A percentile compares a stretch with the other conserved stretches of the same genome.
Evolutionary conservation across 2,329 filamentous ascomycete species (phyloP).

Genomic region (Chaetothyriales sp.): DNA sequence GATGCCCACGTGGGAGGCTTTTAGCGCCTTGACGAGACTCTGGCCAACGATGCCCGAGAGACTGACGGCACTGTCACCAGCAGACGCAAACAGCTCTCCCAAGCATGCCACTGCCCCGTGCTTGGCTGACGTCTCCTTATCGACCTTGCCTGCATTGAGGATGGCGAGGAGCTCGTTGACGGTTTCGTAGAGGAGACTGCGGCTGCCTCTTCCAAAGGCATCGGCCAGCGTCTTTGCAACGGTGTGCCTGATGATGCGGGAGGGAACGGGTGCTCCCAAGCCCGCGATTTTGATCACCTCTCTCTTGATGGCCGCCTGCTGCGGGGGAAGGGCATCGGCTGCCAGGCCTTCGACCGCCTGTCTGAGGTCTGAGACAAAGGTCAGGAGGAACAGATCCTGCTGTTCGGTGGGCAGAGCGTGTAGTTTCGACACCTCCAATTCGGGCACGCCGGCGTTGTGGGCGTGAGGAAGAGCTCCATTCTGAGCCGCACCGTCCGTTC

Average conservation of each 20-base stretch:
- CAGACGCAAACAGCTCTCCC: conserved; percentile 79
- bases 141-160: conserved; percentile 59
- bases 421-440: conserved; percentile 82
- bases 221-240: conserved; percentile 70
- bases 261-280: conserved; percentile 65
- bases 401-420: conserved; percentile 83
- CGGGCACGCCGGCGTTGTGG: conserved; percentile 21
- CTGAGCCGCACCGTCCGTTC: neutral
- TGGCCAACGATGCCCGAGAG: conserved; percentile 63
- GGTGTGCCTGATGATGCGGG: conserved; percentile 79
- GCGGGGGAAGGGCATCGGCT: conserved; percentile 66
- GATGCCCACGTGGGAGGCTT: conserved; percentile 68
- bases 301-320: conserved; percentile 85
- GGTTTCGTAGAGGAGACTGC: conserved; percentile 85
- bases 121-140: conserved; percentile 64
- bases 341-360: conserved; percentile 64
- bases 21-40: conserved; percentile 63
- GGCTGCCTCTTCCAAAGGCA: conserved; percentile 72
- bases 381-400: conserved; percentile 86
- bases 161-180: conserved; percentile 75
- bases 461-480: neutral
- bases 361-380: conserved; percentile 68
- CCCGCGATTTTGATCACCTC: conserved; percentile 89
- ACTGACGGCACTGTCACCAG: conserved; percentile 82
- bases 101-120: conserved; percentile 80